Base-by-base conservation (phyloP, 139 green algal species). In the Coelastrella sp. region DNA sequence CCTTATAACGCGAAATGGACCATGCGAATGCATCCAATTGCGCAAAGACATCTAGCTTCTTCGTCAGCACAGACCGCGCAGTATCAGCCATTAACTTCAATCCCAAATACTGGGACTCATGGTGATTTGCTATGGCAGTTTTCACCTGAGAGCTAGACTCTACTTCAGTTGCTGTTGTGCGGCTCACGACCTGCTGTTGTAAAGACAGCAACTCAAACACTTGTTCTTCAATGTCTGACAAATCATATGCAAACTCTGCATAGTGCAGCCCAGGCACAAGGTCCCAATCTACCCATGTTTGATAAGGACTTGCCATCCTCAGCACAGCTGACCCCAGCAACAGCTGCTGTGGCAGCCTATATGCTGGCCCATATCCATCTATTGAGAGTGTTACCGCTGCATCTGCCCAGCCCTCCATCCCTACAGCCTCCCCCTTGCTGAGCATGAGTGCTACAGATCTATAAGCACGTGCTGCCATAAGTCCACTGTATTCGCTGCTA, bases 271-370 rank as follows among this genome's bases (percentile, higher is more conserved):
- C 59, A 27, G 76, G 57, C 57, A 60, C 5, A 35, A 74, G 21
- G 7, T 84, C 6, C 57, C 59, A 73, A 25, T 84, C 59, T 23
- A 84, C n/a, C 76, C 76, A 84, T 62, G 76, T 27, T 57, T 84
- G 76, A 8, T 84, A 84, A 5, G 59, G 76, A n/a, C 57, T 74
- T 17, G 7, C 9, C 59, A 68, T 67, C 17, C 30, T 51, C 51
- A 83, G 53, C 53, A 83, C 76, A 43, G 57, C 76, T 21, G 34
- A 37, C 17, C 41, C 41, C 37, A 73, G 57, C 38, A 84, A 57
- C 76, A 84, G 37, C 76, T 84, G 76, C 76, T 84, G 76, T 27
- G 76, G 76, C 23, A 84, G 38, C 59, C 76, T 9, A 34, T 51
- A 74, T 59, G 76, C 30, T 30, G 59, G 76, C 38, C n/a, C 76